These are phyloP conservation scores for Penicillium sp. DNA, from an alignment of 2,329 filamentous ascomycete genomes.

Conservation along the genomic window DNA sequence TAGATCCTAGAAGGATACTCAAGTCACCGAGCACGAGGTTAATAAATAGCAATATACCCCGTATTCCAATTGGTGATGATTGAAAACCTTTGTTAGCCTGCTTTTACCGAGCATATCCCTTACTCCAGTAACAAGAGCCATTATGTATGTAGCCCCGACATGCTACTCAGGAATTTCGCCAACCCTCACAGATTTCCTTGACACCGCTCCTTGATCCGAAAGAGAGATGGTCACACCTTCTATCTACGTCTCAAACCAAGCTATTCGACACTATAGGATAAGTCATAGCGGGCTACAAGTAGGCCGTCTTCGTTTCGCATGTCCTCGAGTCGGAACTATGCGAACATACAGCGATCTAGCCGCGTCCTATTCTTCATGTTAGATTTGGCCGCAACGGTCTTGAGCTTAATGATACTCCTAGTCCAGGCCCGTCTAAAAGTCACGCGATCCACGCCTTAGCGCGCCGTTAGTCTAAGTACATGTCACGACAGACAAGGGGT, in stretches of 20 bases:
- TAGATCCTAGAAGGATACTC: neutral
- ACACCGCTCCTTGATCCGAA: neutral
- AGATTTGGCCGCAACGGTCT: constrained; percentile 18
- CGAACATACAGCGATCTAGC: constrained; percentile 17
- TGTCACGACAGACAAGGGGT: constrained; percentile 18
- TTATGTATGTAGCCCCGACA: neutral
- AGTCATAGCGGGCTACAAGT: neutral
- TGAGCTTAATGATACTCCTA: constrained; percentile 20
- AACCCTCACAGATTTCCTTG: neutral
- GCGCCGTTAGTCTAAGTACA: constrained; percentile 10
- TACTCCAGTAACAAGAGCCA: constrained; percentile 9
- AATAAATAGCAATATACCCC: neutral
- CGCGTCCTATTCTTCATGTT: constrained; percentile 23
- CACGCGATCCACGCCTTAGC: constrained; percentile 10
- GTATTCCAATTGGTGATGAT: neutral
- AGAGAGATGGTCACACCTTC: neutral
- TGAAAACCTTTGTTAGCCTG: neutral
- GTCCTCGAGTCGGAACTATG: constrained; percentile 22
- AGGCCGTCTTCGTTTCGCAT: neutral
- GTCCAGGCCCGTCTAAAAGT: constrained; percentile 19
- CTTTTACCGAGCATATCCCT: constrained; percentile 2
- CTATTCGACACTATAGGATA: neutral
- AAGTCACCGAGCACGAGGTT: neutral
- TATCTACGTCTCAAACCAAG: neutral
- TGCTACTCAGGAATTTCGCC: neutral